These are phyloP conservation scores for Debaryomyces hansenii DNA, from an alignment of 805 yeast genomes.

Conservation along the genomic window DNA sequence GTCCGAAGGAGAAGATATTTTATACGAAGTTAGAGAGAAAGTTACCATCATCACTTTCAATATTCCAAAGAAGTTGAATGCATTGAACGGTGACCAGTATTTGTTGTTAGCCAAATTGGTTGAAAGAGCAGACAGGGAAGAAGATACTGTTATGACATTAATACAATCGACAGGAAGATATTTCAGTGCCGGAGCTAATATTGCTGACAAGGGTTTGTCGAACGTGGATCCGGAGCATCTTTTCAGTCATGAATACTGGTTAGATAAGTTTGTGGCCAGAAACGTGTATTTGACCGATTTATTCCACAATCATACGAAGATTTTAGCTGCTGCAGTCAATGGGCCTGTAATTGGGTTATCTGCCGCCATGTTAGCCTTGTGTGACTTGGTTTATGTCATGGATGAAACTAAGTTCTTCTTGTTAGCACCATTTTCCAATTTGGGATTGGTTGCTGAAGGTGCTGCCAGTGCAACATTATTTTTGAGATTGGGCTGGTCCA, in stretches of 20 bases:
- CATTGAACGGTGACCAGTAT: constrained; percentile 67
- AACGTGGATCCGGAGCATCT: constrained; percentile 29
- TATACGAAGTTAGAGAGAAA: constrained; percentile 45
- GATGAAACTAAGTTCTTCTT: constrained; percentile 57
- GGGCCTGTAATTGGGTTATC: constrained; percentile 86
- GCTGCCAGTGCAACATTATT: constrained; percentile 69
- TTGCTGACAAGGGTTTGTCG: constrained; percentile 38
- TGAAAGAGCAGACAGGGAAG: constrained; percentile 62
- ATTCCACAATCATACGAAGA: constrained; percentile 68
- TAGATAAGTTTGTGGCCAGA: constrained; percentile 62
- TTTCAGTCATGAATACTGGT: constrained; percentile 47
- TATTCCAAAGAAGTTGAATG: constrained; percentile 61
- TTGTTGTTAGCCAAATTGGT: constrained; percentile 57
- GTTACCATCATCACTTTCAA: constrained; percentile 66
- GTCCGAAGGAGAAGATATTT: constrained; percentile 26
- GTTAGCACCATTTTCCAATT: constrained; percentile 75
- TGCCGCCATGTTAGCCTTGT: constrained; percentile 70
- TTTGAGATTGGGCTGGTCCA: constrained; percentile 68
- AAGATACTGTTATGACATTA: constrained; percentile 61
- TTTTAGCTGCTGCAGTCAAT: constrained; percentile 71
- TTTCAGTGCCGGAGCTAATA: constrained; percentile 86
- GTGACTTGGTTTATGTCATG: constrained; percentile 73
- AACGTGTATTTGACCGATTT: constrained; percentile 69
- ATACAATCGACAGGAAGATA: constrained; percentile 70
- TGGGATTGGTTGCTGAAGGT: constrained; percentile 85